Evolutionary conservation across 805 yeast species (phyloP), one percentile per base, ranked within the genome.

Genomic region (Suhomyces faveliae): DNA sequence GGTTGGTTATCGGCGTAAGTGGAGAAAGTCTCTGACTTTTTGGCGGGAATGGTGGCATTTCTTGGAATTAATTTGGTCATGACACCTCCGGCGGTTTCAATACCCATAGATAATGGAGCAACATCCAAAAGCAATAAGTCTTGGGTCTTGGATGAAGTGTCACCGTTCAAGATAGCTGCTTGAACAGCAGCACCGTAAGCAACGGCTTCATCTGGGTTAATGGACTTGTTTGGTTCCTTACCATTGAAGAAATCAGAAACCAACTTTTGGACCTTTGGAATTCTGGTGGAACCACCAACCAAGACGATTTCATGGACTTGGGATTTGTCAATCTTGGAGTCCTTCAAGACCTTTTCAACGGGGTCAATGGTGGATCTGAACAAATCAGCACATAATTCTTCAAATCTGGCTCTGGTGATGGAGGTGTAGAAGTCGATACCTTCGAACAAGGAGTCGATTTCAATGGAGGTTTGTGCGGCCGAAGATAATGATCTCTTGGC

Each of bases 101-200:
- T 91, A 79, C 97, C 97, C 56, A 90, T 72, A 47, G 97, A 90
- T 67, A 90, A 82, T 62, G 97, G 96, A 62, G 91, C 89, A 54
- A 90, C 97, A 75, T 90, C 97, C 64, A 91, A 80, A 64, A 90
- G 78, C 55, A 92, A 70, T 58, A 73, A 67, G 62, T 72, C 76
- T 60, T 72, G 75, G 47, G 77, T 73, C 69, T 70, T 67, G 22
- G 71, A 63, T 20, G 74, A 53, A n/a, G 73, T 67, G 51, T 91
- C 97, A 72, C 98, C 98, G 48, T 96, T 84, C 57, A 92, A 78
- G 60, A 92, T 95, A 78, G 98, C 98, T 49, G 96, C 98, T 79
- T 92, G 99, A 55, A 92, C 97, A 55, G 99, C 97, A 52, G 98
- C 98, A 82, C 99, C 99, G 63, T 85, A 92, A 39, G 98, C 99